Conservation (phyloP, 345 rosid species). For the Murraya paniculata region DNA sequence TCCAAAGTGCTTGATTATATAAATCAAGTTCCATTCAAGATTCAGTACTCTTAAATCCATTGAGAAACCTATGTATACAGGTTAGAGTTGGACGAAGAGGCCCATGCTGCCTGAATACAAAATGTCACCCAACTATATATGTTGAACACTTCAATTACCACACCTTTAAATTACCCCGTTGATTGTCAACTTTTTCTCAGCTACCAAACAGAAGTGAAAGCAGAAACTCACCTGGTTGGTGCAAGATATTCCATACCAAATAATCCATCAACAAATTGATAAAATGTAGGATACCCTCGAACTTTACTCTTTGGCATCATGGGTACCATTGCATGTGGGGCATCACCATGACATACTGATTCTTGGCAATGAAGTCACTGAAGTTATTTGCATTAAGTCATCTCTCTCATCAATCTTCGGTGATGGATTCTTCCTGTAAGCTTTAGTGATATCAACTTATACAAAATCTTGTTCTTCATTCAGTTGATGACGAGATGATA, state of each 20-base stretch:
- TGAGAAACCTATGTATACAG: too few relatives aligned
- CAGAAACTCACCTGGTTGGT: conserved; percentile 20
- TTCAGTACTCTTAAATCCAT: too few relatives aligned
- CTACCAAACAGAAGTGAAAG: background rate
- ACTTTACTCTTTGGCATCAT: conserved; percentile 28
- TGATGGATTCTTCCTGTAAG: background rate
- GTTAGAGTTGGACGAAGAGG: too few relatives aligned
- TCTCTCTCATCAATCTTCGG: background rate
- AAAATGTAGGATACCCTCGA: conserved; percentile 11
- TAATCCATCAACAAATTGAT: conserved; percentile 16
- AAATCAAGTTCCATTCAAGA: too few relatives aligned
- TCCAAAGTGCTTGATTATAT: too few relatives aligned
- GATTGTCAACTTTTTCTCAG: background rate
- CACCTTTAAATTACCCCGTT: too few relatives aligned
- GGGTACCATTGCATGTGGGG: conserved; percentile 50
- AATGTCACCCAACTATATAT: too few relatives aligned
- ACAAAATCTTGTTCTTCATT: background rate
- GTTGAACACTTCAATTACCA: too few relatives aligned
- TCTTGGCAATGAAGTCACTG: background rate
- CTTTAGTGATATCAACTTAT: background rate
- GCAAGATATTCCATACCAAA: background rate
- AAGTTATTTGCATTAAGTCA: background rate
- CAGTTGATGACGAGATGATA: background rate
- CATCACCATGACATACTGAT: conserved; percentile 4
- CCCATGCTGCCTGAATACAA: too few relatives aligned